Base-by-base conservation (phyloP, 192 early-diverging fungal species). In the Podila verticillata region DNA sequence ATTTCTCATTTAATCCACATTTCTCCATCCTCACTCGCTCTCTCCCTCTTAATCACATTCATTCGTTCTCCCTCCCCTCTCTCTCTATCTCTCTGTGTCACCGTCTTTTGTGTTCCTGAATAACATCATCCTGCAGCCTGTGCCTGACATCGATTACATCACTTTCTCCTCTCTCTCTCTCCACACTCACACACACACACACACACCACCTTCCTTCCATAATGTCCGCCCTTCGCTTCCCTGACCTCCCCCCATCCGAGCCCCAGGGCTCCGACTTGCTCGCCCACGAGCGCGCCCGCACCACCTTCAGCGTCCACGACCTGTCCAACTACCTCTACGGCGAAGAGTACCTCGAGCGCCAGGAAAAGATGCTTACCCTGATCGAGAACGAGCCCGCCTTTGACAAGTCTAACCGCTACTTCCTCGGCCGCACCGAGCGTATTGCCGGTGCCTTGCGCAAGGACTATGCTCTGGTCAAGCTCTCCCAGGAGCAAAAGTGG, bases 331-430 rank as follows among this genome's bases (percentile, higher is more conserved):
- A 91, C 63, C 86, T 95, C 68, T 86, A 92, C 35, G 91, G 90
- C 49, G 75, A 89, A 15, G 85, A 92, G n/a, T 86, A 87, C 74
- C 85, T 94, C 13, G 73, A 82, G 7, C 83, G 83, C 47, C 70
- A 87, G 67, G 68, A 85, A 71, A 91, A 88, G 69, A 75, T 94
- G 8, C 83, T 91, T 20, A 66, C 78, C 12, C 70, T 94, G 19
- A 70, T 95, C 58, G 86, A 90, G 36, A 86, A 84, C 47, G 93
- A 96, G 73, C 89, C 91, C 6, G 89, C 87, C 13, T 94, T 96
- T 71, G 87, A 89, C 63, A 87, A 94, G 78, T 89, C 87, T 17
- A 70, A 92, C 44, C 83, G 87, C 62, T 94, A 93, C 80, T 95
- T 87, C 69, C 82, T 89, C 74, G 90, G 91, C 65, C 89, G 95